Conservation (phyloP, 805 yeast species). For the Candida saitoana region DNA sequence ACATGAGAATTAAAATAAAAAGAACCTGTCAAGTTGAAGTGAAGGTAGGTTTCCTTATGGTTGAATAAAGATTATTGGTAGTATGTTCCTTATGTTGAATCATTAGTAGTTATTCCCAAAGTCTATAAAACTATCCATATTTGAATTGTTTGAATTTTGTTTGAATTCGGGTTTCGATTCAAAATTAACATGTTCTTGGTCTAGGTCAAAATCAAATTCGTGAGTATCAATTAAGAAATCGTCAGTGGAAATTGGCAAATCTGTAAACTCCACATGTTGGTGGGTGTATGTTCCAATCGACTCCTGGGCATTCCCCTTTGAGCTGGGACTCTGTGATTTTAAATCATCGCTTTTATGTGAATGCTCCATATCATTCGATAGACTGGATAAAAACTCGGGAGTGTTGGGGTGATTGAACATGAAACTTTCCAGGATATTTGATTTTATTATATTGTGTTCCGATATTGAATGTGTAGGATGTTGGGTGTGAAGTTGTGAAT, state of each 20-base stretch:
- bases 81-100: neutral
- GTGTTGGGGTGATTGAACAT: constrained; percentile 4
- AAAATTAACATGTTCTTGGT: constrained; percentile 1
- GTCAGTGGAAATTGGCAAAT: neutral
- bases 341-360: neutral
- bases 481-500: neutral
- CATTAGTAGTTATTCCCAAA: constrained; percentile 6
- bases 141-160: constrained; percentile 3
- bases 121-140: constrained; percentile 10
- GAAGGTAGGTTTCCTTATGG: neutral
- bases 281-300: constrained; percentile 1
- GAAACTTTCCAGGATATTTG: constrained; percentile 1
- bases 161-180: neutral
- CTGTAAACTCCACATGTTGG: neutral
- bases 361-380: neutral
- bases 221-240: constrained; percentile 2
- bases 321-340: neutral
- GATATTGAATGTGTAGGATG: neutral
- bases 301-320: neutral
- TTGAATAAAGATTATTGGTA: neutral
- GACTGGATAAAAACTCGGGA: constrained; percentile 4
- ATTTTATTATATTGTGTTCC: neutral
- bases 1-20: neutral
- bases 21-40: constrained; percentile 2
- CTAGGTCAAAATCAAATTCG: constrained; percentile 1